These are phyloP conservation scores for Metschnikowia cerradonensis DNA, from an alignment of 805 yeast species.

Conservation along the genomic window DNA sequence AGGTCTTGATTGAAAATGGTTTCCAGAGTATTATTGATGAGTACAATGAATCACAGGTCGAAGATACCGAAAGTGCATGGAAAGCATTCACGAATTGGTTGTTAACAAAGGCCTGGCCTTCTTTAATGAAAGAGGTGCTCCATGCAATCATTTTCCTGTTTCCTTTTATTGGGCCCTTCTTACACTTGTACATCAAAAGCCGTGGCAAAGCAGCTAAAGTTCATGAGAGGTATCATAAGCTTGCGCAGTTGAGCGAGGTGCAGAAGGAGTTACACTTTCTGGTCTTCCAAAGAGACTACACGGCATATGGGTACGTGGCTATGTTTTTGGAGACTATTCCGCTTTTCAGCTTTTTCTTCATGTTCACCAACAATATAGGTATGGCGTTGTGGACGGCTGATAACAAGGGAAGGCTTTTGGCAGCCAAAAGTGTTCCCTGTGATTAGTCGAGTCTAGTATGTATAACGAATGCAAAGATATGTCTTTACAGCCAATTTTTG, in stretches of 20 bases:
- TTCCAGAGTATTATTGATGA: slow-evolving; percentile 40
- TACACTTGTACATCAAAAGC: slow-evolving; percentile 48
- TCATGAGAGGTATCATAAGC: slow-evolving; percentile 53
- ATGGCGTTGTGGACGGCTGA: slow-evolving; percentile 61
- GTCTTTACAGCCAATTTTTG: not conserved
- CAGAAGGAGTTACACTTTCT: slow-evolving; percentile 39
- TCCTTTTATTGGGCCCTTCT: slow-evolving; percentile 58
- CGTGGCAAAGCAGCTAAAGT: slow-evolving; percentile 50
- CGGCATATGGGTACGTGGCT: slow-evolving; percentile 50
- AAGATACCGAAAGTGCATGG: not conserved
- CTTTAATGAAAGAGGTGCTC: slow-evolving; percentile 28
- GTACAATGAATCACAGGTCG: not conserved
- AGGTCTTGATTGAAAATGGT: slow-evolving; percentile 43
- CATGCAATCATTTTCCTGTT: slow-evolving; percentile 42
- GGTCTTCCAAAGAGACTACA: slow-evolving; percentile 36
- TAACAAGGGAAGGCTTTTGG: slow-evolving; percentile 19
- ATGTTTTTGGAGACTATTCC: slow-evolving; percentile 53
- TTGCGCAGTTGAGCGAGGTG: slow-evolving; percentile 46
- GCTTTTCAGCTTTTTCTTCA: slow-evolving; percentile 47
- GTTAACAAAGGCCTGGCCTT: slow-evolving; percentile 18
- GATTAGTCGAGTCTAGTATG: not conserved
- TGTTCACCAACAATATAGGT: slow-evolving; percentile 56
- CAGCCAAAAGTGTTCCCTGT: not conserved
- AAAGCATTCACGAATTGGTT: slow-evolving; percentile 3
- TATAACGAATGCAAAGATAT: not conserved